Base-by-base conservation (phyloP, 257 asterid genomes). In the Solanum sparsipilum region DNA sequence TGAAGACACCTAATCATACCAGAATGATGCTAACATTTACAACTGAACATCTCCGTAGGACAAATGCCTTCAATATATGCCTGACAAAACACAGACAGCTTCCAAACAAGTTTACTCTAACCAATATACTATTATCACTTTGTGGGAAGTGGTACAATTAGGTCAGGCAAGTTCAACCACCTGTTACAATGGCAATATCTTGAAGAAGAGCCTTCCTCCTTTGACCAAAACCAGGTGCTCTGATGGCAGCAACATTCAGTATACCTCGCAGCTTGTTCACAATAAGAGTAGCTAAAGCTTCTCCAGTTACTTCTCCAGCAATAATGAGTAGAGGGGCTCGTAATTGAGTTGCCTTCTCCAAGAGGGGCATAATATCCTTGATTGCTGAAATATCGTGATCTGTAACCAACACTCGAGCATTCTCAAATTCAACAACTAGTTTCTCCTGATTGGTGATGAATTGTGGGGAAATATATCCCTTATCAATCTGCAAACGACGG, bases 191-290 rank as follows among this genome's bases (percentile, higher is more conserved):
- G 87, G 99, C 99, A 52, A 97, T 97, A 92, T 97, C 99, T 90
- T 97, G 99, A 88, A 97, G 98, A 89, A 96, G 94, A 18, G 99
- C 98, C 90, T 97, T 97, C 88, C 98, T 95, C 91, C 99, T 92
- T 88, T 96, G 98, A 68, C 98, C 99, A 91, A 97, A 97, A 75
- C 98, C 95, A 12, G 99, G 98, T 25, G 99, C 98, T 91, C 95
- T 97, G 91, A 97, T 96, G 72, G 99, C 99, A 89, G 98, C 98
- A 88, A 97, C 98, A 44, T 96, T 97, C 89, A 97, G 75, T 73
- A 97, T 90, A 46, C 99, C 99, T 11, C 98, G 93, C 84, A 97
- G 98, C 94, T 97, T 97, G 91, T 97, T 97, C 5, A 97, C 99
- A 29, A 97, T 98, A 70, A 97, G 98, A 87, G 99, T 97, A 78